These are phyloP conservation scores for Amphirosellinia nigrospora DNA, from an alignment of 495 filamentous ascomycete genomes.

Conservation along the genomic window DNA sequence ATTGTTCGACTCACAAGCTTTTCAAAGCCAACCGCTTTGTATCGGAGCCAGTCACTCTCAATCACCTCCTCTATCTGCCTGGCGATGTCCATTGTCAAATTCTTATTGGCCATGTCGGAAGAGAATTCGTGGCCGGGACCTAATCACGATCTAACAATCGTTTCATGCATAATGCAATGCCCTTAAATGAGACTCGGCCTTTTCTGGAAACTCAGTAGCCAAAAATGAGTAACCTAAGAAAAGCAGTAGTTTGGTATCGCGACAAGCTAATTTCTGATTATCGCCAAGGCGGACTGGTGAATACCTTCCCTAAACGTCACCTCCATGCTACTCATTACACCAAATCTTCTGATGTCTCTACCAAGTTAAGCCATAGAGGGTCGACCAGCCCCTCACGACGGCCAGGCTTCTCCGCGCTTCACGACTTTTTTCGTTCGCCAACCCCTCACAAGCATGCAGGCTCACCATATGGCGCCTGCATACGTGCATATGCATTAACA, in stretches of 20 bases:
- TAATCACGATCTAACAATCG: not conserved
- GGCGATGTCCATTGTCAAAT: not conserved
- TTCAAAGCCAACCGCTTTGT: not conserved
- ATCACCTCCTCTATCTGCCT: not conserved
- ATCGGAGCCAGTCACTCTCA: not conserved
- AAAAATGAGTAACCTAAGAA: not conserved
- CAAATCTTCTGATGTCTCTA: slow-evolving; percentile 1
- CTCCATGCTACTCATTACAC: slow-evolving; percentile 5
- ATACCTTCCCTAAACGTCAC: slow-evolving; percentile 17
- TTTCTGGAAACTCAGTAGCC: not conserved
- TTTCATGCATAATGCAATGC: slow-evolving; percentile 4
- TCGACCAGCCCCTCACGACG: slow-evolving; percentile 22
- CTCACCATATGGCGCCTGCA: slow-evolving; percentile 30
- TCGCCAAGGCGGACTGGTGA: slow-evolving; percentile 24
- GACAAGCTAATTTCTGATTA: slow-evolving; percentile 12
- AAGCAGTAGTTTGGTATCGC: slow-evolving; percentile 12
- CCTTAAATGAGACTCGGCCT: slow-evolving; percentile 12
- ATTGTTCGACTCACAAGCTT: not conserved
- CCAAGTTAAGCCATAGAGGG: slow-evolving; percentile 6
- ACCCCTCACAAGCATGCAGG: slow-evolving; percentile 26
- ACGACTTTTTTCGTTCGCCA: slow-evolving; percentile 9
- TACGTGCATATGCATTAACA: slow-evolving; percentile 22
- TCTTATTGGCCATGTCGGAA: not conserved
- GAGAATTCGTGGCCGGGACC: too few relatives aligned
- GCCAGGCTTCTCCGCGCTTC: slow-evolving; percentile 25